Base-by-base conservation (phyloP, 106 monocot genomes). In the Iris macrosiphon region DNA sequence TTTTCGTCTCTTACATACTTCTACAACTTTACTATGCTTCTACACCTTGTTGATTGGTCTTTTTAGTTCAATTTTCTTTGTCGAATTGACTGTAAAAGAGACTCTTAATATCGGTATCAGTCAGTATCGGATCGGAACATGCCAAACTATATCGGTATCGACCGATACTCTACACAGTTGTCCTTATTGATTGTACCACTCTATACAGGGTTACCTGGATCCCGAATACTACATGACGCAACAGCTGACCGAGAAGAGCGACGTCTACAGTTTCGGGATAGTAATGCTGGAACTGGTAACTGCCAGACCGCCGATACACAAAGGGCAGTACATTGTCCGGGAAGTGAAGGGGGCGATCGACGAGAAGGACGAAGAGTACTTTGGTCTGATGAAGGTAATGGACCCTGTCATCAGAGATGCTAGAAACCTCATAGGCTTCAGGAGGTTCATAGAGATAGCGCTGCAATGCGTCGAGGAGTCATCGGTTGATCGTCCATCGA, bases 141-240 rank as follows among this genome's bases (percentile, higher is more conserved):
- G n/a, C n/a, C n/a, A 14, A 14, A 35, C 4, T 35, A 35, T 35
- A 35, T 6, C 4, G 4, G 4, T 35, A 35, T 35, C 4, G 9
- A 9, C 9, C 34, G 4, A 14, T 4, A 12, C 39, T 39, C 39
- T 14, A 4, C 1, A 39, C 9, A 2, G 15, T 39, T 12, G 39
- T 2, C 9, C 11, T 12, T 39, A 12, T 39, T 14, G 15, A 12
- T 39, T 39, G 11, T 39, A 12, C 39, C 2, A 1, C 39, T 39
- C 7, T 21, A 5, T 4, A 20, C 77, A 90, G 84, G 89, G 84
- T 9, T 90, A 90, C 49, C 26, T 84, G 40, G 84, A 84, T 69
- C 84, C 89, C 4, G 89, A 84, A 56, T 84, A 90, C 45, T 84
- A 75, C 74, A 78, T 80, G 77, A 80, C 75, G 1, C 77, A 85